These are phyloP conservation scores for Auriculariales sp. DNA, from an alignment of 768 basidiomycete species.

Conservation along the genomic window DNA sequence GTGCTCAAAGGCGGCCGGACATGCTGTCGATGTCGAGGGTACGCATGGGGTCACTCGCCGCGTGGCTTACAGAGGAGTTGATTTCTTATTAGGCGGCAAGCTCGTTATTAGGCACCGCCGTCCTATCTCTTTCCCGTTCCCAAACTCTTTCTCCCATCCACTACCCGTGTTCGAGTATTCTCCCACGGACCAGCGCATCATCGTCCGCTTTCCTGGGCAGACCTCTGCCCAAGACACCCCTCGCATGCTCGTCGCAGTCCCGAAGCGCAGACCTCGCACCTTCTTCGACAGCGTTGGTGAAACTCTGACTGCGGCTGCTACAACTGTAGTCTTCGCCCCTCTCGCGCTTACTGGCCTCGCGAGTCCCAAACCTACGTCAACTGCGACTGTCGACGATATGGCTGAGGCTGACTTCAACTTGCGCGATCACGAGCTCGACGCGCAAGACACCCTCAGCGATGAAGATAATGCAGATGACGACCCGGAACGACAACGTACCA, in stretches of 20 bases:
- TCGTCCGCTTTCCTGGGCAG: not conserved
- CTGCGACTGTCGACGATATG: not conserved
- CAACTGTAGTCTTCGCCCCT: not conserved
- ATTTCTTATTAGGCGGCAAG: slow-evolving; percentile 31
- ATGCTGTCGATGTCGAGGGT: slow-evolving; percentile 74
- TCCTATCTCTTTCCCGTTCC: slow-evolving; percentile 62
- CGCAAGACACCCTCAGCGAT: not conserved
- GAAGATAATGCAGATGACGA: not conserved
- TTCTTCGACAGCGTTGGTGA: not conserved
- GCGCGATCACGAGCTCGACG: not conserved
- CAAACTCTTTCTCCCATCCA: slow-evolving; percentile 56
- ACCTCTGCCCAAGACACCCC: not conserved
- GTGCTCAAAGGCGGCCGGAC: slow-evolving; percentile 58
- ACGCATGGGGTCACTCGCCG: slow-evolving; percentile 7
- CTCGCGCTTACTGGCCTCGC: not conserved
- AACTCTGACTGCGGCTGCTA: not conserved
- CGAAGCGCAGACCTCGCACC: not conserved
- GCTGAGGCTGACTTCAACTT: not conserved
- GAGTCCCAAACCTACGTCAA: not conserved
- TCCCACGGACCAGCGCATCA: not conserved
- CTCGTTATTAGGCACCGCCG: slow-evolving; percentile 65
- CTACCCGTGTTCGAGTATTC: slow-evolving; percentile 1
- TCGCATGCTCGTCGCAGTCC: not conserved
- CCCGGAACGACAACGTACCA: not conserved
- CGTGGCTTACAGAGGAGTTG: slow-evolving; percentile 1